Conservation (phyloP, 257 asterid species). For the Solanum phureja region DNA sequence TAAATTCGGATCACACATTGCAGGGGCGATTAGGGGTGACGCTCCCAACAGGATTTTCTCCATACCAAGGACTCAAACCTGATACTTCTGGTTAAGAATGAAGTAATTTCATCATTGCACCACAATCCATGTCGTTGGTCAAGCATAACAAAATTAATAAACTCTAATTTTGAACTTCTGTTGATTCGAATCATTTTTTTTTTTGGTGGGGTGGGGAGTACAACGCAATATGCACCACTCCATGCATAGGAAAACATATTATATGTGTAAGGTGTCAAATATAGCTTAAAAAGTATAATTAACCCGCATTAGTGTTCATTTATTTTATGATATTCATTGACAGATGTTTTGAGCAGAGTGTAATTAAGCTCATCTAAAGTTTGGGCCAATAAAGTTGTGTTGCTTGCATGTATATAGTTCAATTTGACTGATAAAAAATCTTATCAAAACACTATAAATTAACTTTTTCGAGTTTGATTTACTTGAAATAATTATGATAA, state of each 20-base stretch:
- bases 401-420: background rate
- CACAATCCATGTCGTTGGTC: background rate
- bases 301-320: background rate
- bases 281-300: background rate
- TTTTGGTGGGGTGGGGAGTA: background rate
- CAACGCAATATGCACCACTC: background rate
- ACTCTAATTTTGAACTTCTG: background rate
- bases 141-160: background rate
- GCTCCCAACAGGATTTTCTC: background rate
- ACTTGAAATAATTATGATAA: background rate
- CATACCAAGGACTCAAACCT: no score
- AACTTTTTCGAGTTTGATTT: background rate
- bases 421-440: background rate
- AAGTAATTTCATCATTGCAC: background rate
- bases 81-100: background rate
- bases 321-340: background rate
- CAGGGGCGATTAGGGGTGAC: rapidly evolving
- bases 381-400: background rate
- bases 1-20: background rate
- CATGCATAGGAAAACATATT: background rate
- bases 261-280: background rate
- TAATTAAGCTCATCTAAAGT: background rate
- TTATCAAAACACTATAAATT: background rate
- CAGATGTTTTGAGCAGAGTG: background rate
- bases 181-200: background rate